Percentiles rank a stretch among this genome's conserved stretches.
phyloP scores from a whole-genome alignment of 352 stramenopile genomes.

The Globisporangium canariense region DNA sequence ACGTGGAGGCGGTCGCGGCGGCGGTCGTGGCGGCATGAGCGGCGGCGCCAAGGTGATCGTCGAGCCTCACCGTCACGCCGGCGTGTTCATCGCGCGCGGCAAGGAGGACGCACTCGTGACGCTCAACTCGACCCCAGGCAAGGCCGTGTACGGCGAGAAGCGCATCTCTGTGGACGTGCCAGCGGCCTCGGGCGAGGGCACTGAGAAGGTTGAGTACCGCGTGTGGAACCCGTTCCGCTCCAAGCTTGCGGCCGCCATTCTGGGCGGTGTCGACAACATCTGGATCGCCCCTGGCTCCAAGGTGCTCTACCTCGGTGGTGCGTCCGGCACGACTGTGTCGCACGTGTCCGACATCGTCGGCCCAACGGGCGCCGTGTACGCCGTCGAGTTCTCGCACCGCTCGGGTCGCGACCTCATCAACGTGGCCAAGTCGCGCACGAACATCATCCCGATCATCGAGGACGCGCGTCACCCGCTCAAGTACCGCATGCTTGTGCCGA shows the following conservation, averaged over 20 bases:
- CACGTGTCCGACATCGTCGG: slow-evolving; percentile 99
- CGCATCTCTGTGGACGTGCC: slow-evolving; percentile 97
- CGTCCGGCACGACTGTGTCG: slow-evolving; percentile 97
- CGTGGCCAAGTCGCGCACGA: slow-evolving; percentile 98
- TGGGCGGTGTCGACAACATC: slow-evolving; percentile 98
- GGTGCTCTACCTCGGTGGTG: slow-evolving; percentile 98
- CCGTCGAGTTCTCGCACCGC: slow-evolving; percentile 99
- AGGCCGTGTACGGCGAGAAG: slow-evolving; percentile 99
- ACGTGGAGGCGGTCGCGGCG: slow-evolving; percentile 54
- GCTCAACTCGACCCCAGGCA: slow-evolving; percentile 97
- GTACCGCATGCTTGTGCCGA: slow-evolving; percentile 98
- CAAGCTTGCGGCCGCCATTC: slow-evolving; percentile 98
- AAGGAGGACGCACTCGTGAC: slow-evolving; percentile 99
- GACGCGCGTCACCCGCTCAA: slow-evolving; percentile 97
- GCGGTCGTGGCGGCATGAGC: slow-evolving; percentile 89
- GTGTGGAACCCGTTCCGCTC: slow-evolving; percentile 99
- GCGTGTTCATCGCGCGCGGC: slow-evolving; percentile 97
- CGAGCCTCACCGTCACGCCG: slow-evolving; percentile 97
- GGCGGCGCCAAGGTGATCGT: slow-evolving; percentile 96
- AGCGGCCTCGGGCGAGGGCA: slow-evolving; percentile 80
- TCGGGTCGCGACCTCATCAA: slow-evolving; percentile 98
- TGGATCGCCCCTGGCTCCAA: slow-evolving; percentile 97
- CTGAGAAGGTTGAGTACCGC: slow-evolving; percentile 99
- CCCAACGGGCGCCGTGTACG: slow-evolving; percentile 96
- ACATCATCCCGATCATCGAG: slow-evolving; percentile 99